Base-by-base conservation (phyloP, 176 grass and related monocot species). In the Paspalum vaginatum region DNA sequence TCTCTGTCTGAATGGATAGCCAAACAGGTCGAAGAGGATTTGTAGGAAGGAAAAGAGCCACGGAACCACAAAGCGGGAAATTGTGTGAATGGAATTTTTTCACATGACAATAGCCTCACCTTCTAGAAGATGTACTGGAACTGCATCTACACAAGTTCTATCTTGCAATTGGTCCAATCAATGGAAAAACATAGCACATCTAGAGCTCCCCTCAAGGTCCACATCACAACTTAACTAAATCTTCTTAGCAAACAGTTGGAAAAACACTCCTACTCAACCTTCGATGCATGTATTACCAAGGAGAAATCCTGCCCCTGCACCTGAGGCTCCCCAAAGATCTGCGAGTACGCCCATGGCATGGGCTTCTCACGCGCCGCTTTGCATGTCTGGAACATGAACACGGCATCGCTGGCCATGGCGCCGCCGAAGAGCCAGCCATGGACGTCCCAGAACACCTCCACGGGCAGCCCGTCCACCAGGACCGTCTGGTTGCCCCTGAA, bases 311-410 rank as follows among this genome's bases (percentile, higher is more conserved):
- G 73, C 12, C 56, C 74, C 45, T 70, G 84, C 45, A 61, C 16
- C 25, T 75, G 74, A 26, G 60, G 60, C 61, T 83, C 74, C 43
- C 53, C 70, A 59, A 90, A 77, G 47, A 77, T 78, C 52, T 83
- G 88, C 2, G 54, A 83, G 38, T 71, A 83, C 0, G 43, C 73
- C 79, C 61, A 79, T 3, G 79, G 53, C 61, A 68, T 37, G 24
- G 71, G 47, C 38, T 75, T 90, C 41, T 86, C 79, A 5, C 68
- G 50, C 37, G 38, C 40, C 22, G 44, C 46, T 24, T 78, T 83
- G 79, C 66, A 79, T 16, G 83, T 83, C 46, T 75, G 83, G 75
- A 86, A 90, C 79, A 90, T 90, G 83, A 86, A 90, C 50, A 82
- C 64, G 1, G 83, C 83, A 48, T 26, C 74, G 22, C 79, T 55